Conservation (phyloP, 495 filamentous ascomycete genomes). For the Opeltia flavorubescens region DNA sequence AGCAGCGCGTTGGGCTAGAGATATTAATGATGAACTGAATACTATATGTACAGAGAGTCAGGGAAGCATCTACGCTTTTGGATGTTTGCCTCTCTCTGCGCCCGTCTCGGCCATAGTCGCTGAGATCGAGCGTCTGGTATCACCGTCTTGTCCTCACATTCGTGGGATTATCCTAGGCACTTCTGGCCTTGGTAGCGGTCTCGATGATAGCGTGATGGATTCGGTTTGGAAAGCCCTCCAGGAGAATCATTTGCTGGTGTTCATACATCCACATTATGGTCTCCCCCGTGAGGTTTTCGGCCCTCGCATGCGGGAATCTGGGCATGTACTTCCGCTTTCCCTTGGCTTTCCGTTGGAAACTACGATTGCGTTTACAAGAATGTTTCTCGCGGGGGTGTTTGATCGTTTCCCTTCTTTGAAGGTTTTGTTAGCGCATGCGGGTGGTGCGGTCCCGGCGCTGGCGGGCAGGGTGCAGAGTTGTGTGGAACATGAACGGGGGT, state of each 20-base stretch:
- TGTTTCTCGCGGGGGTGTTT: conserved; percentile 75
- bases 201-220: conserved; percentile 65
- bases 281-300: conserved; percentile 70
- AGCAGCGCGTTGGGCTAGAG: conserved; percentile 44
- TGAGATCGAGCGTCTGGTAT: conserved; percentile 47
- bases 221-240: conserved; percentile 58
- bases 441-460: conserved; percentile 78
- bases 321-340: conserved; percentile 76
- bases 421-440: conserved; percentile 75
- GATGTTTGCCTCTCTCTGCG: conserved; percentile 62
- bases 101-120: conserved; percentile 41
- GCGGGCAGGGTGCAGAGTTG: conserved; percentile 84
- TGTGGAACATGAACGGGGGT: conserved; percentile 65
- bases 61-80: conserved; percentile 67
- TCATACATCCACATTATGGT: conserved; percentile 91
- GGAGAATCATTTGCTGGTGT: conserved; percentile 48
- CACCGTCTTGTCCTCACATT: conserved; percentile 41
- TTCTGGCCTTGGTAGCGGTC: conserved; percentile 60
- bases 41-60: conserved; percentile 43
- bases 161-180: conserved; percentile 83
- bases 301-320: conserved; percentile 52
- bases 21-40: conserved; percentile 68
- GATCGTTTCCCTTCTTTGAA: conserved; percentile 58
- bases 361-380: conserved; percentile 77
- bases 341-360: conserved; percentile 90